Evolutionary conservation across 2,329 filamentous ascomycete genomes (phyloP).

Genomic region (Fusarium musae): DNA sequence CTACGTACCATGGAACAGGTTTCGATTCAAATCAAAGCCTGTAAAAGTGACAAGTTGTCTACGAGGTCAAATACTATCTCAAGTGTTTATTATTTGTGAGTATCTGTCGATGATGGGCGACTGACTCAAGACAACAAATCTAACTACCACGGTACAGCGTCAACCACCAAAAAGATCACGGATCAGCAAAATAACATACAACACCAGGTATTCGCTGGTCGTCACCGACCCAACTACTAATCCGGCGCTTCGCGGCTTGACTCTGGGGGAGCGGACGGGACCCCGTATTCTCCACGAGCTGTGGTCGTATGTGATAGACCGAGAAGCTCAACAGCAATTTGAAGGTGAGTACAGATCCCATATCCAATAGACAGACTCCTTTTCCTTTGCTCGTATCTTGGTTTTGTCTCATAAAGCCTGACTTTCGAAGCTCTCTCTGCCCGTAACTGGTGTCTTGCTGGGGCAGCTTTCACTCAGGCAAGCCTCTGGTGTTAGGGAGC

Average conservation of each 20-base stretch:
- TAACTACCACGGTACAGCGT: not conserved
- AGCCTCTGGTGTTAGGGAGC: not conserved
- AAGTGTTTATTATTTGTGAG: not conserved
- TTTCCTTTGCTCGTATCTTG: not conserved
- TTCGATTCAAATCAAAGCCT: not conserved
- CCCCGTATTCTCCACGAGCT: slow-evolving; percentile 31
- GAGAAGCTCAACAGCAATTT: not conserved
- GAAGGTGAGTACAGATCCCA: not conserved
- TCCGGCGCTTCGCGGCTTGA: slow-evolving; percentile 26
- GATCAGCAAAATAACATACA: slow-evolving; percentile 17
- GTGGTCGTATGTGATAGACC: slow-evolving; percentile 17
- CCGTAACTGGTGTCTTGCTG: not conserved
- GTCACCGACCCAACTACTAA: slow-evolving; percentile 33
- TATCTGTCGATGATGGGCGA: not conserved
- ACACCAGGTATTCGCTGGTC: slow-evolving; percentile 30
- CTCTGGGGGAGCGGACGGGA: slow-evolving; percentile 30
- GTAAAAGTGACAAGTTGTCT: no score
- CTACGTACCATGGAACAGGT: not conserved
- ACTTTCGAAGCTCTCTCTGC: not conserved
- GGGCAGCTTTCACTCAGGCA: not conserved
- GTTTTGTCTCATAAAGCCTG: not conserved
- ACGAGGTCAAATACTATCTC: no score
- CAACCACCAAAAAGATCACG: not conserved
- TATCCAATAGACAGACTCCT: no score
- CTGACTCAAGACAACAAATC: not conserved